These are phyloP conservation scores for Venturia oleaginea DNA, from an alignment of 2,329 filamentous ascomycete genomes.

Conservation along the genomic window DNA sequence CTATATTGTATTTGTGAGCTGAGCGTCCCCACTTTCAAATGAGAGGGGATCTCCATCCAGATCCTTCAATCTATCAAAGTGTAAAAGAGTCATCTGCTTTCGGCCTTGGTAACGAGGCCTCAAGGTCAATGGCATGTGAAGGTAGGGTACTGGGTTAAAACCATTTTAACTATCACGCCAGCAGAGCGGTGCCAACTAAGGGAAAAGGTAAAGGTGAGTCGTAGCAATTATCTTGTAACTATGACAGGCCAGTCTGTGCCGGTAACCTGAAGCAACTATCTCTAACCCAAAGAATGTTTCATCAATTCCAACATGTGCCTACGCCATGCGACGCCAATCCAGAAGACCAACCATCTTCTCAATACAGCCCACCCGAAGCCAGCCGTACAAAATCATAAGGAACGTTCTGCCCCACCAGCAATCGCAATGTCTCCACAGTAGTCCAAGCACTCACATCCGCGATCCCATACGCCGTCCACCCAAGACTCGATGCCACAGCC, in stretches of 20 bases:
- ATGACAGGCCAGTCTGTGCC: neutral
- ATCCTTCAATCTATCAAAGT: too few relatives aligned
- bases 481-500: constrained; percentile 60
- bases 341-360: neutral
- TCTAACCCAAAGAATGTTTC: neutral
- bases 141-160: too few relatives aligned
- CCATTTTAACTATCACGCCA: too few relatives aligned
- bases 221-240: neutral
- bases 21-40: neutral
- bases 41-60: neutral
- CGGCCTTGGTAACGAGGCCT: too few relatives aligned
- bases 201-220: neutral
- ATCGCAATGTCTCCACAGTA: constrained; percentile 68
- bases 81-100: too few relatives aligned
- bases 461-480: constrained; percentile 71
- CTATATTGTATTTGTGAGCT: too few relatives aligned
- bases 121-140: too few relatives aligned
- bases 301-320: neutral
- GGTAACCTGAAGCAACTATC: too few relatives aligned
- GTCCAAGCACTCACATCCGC: constrained; percentile 77
- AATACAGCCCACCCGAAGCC: constrained; percentile 45
- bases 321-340: neutral
- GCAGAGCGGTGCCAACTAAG: too few relatives aligned
- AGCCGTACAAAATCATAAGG: constrained; percentile 79
- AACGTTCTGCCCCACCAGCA: constrained; percentile 78